phyloP scores from a whole-genome alignment of 371 early-diverging fungal genomes.

The Mortierella sp. region DNA sequence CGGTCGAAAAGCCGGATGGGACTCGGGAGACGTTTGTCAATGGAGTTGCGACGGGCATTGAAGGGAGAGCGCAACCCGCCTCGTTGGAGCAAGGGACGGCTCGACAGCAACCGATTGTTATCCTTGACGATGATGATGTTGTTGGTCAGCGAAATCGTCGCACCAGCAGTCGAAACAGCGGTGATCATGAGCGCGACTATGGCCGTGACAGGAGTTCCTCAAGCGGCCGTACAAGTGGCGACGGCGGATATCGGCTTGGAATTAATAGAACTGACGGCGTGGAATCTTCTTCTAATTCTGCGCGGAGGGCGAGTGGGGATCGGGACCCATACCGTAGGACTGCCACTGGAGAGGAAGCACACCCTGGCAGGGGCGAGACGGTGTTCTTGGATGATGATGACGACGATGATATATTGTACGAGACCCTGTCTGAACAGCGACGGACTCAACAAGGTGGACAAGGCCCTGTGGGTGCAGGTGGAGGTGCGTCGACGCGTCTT shows the following conservation, averaged over 20 bases:
- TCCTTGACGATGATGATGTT: conserved; percentile 34
- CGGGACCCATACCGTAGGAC: background rate
- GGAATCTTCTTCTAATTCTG: background rate
- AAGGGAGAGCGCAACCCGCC: background rate
- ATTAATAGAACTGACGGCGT: background rate
- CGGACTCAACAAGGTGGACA: conserved; percentile 6
- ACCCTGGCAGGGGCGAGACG: conserved; percentile 8
- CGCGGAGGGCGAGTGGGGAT: background rate
- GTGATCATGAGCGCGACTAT: background rate
- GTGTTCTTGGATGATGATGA: conserved; percentile 39
- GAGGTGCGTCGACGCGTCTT: background rate
- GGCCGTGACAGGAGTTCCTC: background rate
- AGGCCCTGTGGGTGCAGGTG: background rate
- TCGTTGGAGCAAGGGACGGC: conserved; percentile 9
- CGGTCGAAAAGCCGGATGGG: conserved; percentile 40
- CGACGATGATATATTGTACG: conserved; percentile 41
- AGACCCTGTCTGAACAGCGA: conserved; percentile 22
- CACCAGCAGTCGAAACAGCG: background rate
- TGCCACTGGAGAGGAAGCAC: background rate
- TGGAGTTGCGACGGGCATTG: conserved; percentile 33
- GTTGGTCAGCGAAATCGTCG: background rate
- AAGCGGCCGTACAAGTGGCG: background rate
- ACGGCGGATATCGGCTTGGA: background rate
- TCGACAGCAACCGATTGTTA: conserved; percentile 33
- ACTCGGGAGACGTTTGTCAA: conserved; percentile 34